Evolutionary conservation across 495 filamentous ascomycete genomes (phyloP).

Genomic region (Neurospora sp.): DNA sequence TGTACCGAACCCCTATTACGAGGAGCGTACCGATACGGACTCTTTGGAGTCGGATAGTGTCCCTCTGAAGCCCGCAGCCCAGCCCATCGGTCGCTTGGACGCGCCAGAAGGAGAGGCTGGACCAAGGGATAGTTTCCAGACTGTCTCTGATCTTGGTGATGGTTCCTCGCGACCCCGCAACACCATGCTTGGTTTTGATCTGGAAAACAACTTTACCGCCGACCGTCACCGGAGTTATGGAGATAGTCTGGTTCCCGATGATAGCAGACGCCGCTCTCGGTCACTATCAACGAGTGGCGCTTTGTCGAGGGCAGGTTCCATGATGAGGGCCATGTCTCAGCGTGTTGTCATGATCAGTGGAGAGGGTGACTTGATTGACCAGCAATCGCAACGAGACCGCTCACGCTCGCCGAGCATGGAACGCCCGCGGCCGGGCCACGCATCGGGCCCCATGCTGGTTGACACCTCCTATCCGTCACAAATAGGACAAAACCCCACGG

Average conservation of each 20-base stretch:
- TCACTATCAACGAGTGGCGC: conserved; percentile 50
- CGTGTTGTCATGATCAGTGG: conserved; percentile 96
- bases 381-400: conserved; percentile 59
- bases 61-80: conserved; percentile 50
- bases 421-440: conserved; percentile 22
- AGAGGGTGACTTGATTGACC: conserved; percentile 64
- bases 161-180: conserved; percentile 30
- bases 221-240: conserved; percentile 38
- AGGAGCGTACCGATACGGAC: conserved; percentile 41
- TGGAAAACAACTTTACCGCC: conserved; percentile 40
- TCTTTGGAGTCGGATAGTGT: conserved; percentile 62
- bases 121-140: conserved; percentile 55
- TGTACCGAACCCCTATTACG: conserved; percentile 37
- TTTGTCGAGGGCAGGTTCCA: conserved; percentile 70
- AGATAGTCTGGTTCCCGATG: conserved; percentile 33
- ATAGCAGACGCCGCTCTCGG: conserved; percentile 41
- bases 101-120: conserved; percentile 43
- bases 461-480: conserved; percentile 39
- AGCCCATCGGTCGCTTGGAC: conserved; percentile 54
- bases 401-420: conserved; percentile 38
- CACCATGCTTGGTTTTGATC: conserved; percentile 37
- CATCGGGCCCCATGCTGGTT: conserved; percentile 41
- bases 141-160: conserved; percentile 38
- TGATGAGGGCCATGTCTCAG: conserved; percentile 93
- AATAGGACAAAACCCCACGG: conserved; percentile 31